Base-by-base conservation (phyloP, 805 yeast genomes). In the Ogataea polymorpha region DNA sequence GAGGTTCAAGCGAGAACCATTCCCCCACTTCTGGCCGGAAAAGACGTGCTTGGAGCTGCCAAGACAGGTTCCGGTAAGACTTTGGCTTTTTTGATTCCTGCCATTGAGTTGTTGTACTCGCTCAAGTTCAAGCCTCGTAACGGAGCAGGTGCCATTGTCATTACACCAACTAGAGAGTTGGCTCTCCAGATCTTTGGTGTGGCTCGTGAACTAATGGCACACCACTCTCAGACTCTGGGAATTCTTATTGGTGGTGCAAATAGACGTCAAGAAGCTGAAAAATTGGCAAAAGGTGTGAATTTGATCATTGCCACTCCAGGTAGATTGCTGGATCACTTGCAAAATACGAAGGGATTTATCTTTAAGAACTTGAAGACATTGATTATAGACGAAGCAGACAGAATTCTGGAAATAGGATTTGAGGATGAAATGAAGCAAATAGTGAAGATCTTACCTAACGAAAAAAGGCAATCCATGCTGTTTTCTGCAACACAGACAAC, bases 401-500 rank as follows among this genome's bases (percentile, higher is more conserved):
- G 99, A 68, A 93, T 93, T 54, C 72, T 93, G 60, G 99, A 95
- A 65, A 89, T 90, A 58, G 99, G 99, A 48, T 93, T 93, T 69
- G 99, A 93, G 70, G 98, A 95, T 54, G 99, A 93, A 71, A 93
- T 93, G 98, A 85, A 77, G 63, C 98, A 93, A 67, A 93, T 93
- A 59, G 87, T 93, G 58, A 87, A 83, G 66, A 87, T 95, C 49
- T 71, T 93, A 57, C 99, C 99, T 32, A 84, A 79, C 46, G 91
- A 88, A 52, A 90, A 84, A 51, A 83, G 99, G 67, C 99, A 93
- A 66, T 76, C 96, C 29, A 91, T 93, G 98, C 70, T 93, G 49
- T 93, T 93, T 62, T 91, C 98, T n/a, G 99, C 99, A 35, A 93
- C 99, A 1, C 99, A 93, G 66, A 93, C 99, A 23, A 93, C 98